Base-by-base conservation (phyloP, 2,329 filamentous ascomycete species). In the Graphium sp. region DNA sequence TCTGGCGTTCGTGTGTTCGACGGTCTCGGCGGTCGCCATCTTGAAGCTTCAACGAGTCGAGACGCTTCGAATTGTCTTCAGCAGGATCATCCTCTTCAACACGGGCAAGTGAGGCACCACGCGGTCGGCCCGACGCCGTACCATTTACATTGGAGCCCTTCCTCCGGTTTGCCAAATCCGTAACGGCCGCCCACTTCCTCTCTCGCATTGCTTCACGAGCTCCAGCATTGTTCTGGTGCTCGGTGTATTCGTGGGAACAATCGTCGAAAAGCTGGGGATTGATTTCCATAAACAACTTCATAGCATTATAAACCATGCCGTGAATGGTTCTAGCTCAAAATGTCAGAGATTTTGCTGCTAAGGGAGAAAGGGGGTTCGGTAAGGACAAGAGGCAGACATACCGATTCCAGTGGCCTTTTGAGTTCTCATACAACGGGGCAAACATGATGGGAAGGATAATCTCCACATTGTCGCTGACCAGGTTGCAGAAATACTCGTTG, bases 231-330 rank as follows among this genome's bases (percentile, higher is more conserved):
- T 92, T 92, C 54, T 95, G 87, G 44, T 89, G 78, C 51, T 95
- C 87, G 5, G 85, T 91, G 54, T 98, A 98, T 38, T 95, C 85
- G 46, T 94, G 87, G 20, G 89, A 94, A 56, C 89, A 98, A 48
- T 98, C 89, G 42, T 98, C 89, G 44, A 98, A 98, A 14, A 98
- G 69, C 50, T 94, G 85, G 7, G 89, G 89, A 50, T 95, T 95
- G 45, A 98, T 94, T 52, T 98, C 89, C 89, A 98, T 98, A 54
- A 98, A 98, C 21, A 98, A 69, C 52, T 98, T 98, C 89, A 98
- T 95, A 32, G 89, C 89, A 45, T 95, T 98, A 53, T 95, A 95
- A 8, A 98, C 89, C 87, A 98, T 95, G 49, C 89, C 89, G 47
- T 98, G 89, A 40, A 98, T 98, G 6, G 89, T 98, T 45, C 89